These are phyloP conservation scores for Dactylonectria estremocensis DNA, from an alignment of 2,329 filamentous ascomycete genomes.

Conservation along the genomic window DNA sequence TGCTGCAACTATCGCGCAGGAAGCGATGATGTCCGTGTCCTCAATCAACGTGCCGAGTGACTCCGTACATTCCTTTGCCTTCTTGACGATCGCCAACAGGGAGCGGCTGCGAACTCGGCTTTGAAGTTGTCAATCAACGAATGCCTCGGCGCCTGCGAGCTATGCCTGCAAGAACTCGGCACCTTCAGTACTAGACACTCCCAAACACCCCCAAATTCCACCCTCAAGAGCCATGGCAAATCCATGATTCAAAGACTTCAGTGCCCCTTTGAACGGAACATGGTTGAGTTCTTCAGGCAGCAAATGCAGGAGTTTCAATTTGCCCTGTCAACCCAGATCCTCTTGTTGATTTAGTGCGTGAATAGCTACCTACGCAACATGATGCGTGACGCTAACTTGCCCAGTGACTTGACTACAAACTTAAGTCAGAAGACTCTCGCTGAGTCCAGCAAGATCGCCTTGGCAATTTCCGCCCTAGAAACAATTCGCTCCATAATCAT, in stretches of 20 bases:
- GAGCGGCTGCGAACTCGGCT: neutral
- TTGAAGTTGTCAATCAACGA: neutral
- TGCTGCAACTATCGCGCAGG: conserved; percentile 8
- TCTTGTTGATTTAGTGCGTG: conserved; percentile 1
- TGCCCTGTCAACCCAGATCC: neutral
- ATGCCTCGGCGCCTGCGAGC: neutral
- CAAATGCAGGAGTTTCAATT: conserved; percentile 7
- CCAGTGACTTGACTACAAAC: neutral
- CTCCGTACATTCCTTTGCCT: neutral
- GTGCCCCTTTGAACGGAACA: neutral
- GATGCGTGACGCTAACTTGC: neutral
- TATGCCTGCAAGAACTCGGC: neutral
- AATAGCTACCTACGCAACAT: neutral
- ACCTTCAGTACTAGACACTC: neutral
- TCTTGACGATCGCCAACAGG: conserved; percentile 4
- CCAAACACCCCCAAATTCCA: neutral
- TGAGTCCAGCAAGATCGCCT: neutral
- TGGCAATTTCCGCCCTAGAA: neutral
- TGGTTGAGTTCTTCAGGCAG: conserved; percentile 1
- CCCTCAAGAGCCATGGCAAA: conserved; percentile 7
- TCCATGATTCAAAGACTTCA: conserved; percentile 1
- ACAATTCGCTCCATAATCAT: neutral
- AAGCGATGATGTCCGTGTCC: neutral
- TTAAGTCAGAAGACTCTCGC: neutral
- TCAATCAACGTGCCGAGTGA: neutral